Conservation (phyloP, 192 early-diverging fungal genomes). For the Gonapodya sp. region DNA sequence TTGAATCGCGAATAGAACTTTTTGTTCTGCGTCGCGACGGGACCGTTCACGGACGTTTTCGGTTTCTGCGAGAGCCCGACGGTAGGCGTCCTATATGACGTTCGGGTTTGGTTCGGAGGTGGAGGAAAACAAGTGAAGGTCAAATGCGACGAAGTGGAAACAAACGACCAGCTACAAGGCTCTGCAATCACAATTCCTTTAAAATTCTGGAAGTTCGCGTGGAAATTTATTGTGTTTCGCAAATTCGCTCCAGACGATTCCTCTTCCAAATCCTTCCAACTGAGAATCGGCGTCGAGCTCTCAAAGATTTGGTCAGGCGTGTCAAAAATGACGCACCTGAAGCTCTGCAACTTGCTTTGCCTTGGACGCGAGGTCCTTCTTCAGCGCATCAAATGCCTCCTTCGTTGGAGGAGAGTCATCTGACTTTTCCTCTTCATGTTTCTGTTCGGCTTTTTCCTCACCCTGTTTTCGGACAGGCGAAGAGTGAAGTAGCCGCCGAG, state of each 20-base stretch:
- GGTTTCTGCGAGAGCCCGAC: slow-evolving; percentile 86
- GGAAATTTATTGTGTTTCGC: no score
- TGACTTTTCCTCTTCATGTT: slow-evolving; percentile 16
- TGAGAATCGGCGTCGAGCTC: no score
- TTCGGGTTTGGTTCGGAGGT: not conserved
- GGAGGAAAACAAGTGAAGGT: no score
- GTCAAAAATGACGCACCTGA: slow-evolving; percentile 62
- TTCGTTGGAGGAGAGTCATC: not conserved
- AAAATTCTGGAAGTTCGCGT: not conserved
- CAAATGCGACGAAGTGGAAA: no score
- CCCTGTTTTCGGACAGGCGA: not conserved
- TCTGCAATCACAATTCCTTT: slow-evolving; percentile 4
- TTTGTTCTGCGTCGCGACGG: slow-evolving; percentile 70
- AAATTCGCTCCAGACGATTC: no score
- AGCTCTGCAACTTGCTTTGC: slow-evolving; percentile 73
- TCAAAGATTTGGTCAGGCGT: no score
- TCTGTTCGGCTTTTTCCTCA: slow-evolving; percentile 21
- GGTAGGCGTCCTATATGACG: slow-evolving; percentile 81
- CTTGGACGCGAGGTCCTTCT: slow-evolving; percentile 42
- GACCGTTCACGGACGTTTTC: slow-evolving; percentile 91
- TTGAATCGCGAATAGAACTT: slow-evolving; percentile 82
- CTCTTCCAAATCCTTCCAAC: no score
- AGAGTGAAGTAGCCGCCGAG: no score
- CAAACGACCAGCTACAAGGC: no score
- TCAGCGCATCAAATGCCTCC: not conserved